Evolutionary conservation across 352 stramenopile species (phyloP).

Genomic region (Pythium sukuiense): DNA sequence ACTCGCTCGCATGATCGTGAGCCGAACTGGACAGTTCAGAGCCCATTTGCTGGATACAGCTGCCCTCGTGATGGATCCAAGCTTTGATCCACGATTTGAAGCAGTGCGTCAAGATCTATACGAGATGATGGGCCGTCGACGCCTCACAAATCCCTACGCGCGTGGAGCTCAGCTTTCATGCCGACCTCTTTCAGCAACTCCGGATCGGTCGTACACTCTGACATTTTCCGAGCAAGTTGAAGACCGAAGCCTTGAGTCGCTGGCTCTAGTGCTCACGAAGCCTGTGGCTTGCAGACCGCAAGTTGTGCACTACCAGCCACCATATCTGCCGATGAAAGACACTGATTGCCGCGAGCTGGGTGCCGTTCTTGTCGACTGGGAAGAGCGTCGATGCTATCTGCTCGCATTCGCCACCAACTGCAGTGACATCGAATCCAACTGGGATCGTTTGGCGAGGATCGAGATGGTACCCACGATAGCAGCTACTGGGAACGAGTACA

Average conservation of each 20-base stretch:
- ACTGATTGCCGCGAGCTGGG: background rate
- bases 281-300: too few species aligned
- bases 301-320: background rate
- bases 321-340: background rate
- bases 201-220: background rate
- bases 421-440: background rate
- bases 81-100: background rate
- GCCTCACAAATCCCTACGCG: background rate
- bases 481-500: background rate
- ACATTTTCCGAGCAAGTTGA: background rate
- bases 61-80: background rate
- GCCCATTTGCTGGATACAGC: background rate
- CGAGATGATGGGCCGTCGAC: background rate
- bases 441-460: background rate
- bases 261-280: background rate
- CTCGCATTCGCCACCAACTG: background rate
- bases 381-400: background rate
- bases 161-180: background rate
- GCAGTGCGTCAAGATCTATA: background rate
- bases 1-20: background rate
- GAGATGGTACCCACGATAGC: background rate
- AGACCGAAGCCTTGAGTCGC: background rate
- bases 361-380: background rate
- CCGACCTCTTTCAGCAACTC: background rate
- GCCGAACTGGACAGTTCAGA: background rate